Conservation (phyloP, 768 basidiomycete genomes). For the Exidia glandulosa region DNA sequence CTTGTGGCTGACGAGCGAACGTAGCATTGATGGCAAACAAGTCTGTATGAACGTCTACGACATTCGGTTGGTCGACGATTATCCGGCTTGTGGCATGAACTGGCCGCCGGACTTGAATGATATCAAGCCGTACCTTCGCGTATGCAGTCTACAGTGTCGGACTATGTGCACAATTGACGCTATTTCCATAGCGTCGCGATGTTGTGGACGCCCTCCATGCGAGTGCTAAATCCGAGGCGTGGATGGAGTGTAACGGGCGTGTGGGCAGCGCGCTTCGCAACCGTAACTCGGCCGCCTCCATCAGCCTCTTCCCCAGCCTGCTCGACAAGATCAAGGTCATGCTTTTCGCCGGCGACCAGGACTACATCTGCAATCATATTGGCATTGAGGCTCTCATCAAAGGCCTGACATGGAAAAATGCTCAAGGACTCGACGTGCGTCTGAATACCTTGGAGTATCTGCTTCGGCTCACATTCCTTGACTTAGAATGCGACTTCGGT, state of each 20-base stretch:
- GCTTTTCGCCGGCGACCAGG: slow-evolving; percentile 91
- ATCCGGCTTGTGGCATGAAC: slow-evolving; percentile 91
- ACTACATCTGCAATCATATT: slow-evolving; percentile 92
- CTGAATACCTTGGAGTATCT: neutral
- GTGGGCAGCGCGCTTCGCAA: slow-evolving; percentile 56
- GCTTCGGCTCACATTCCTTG: too few relatives aligned
- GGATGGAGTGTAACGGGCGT: slow-evolving; percentile 74
- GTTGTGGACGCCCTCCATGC: slow-evolving; percentile 83
- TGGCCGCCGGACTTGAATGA: slow-evolving; percentile 85
- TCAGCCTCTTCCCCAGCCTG: slow-evolving; percentile 66
- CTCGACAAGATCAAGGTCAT: slow-evolving; percentile 75
- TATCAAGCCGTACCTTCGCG: slow-evolving; percentile 69
- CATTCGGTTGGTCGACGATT: slow-evolving; percentile 74
- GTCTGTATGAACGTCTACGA: slow-evolving; percentile 95
- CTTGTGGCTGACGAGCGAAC: too few relatives aligned
- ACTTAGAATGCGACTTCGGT: slow-evolving; percentile 49
- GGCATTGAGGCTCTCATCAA: slow-evolving; percentile 83
- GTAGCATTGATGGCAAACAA: slow-evolving; percentile 54
- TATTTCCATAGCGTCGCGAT: slow-evolving; percentile 67
- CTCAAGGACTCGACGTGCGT: slow-evolving; percentile 71
- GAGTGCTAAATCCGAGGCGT: slow-evolving; percentile 55
- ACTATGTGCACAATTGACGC: slow-evolving; percentile 3
- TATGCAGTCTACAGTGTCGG: slow-evolving; percentile 28
- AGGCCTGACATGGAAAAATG: slow-evolving; percentile 77
- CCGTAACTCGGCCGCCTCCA: slow-evolving; percentile 48